Evolutionary conservation across 176 grass and related monocot species (phyloP), one percentile per base, ranked within the genome.

Genomic region (Aechmea fasciata): DNA sequence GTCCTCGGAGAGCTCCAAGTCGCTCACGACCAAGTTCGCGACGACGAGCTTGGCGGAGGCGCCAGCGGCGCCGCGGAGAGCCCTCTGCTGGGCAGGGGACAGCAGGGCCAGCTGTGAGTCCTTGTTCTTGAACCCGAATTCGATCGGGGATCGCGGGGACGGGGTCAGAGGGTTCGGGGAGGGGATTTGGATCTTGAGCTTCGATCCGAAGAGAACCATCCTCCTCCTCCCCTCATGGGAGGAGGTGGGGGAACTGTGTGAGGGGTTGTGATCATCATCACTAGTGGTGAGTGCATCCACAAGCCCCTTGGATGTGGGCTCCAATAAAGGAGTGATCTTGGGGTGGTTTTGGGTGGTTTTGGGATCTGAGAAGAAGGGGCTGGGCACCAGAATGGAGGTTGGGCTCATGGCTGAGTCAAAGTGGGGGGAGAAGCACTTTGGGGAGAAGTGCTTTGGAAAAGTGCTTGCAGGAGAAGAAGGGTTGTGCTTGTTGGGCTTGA

Each of bases 71-170:
- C 69, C 70, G 57, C 72, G 41, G 57, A 80, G 68, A 64, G 87
- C 79, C 2, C 79, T 73, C 67, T 81, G 79, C 67, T 81, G 79
- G 47, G 78, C 69, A 11, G 76, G 87, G 9, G 83, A 80, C 52
- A 85, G 80, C 72, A 90, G 48, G 50, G 87, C 87, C 10, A 90
- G 79, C 71, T 85, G 87, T 24, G 83, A 68, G 11, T 90, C 83
- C 76, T 80, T 70, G 49, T 90, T 90, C 79, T 83, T 90, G 8
- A 90, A 51, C n/a, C 87, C 87, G 54, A 90, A 90, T 64, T 90
- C 87, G 70, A 90, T 85, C n/a, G 87, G 74, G 13, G 74, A 28
- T 55, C 15, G 50, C 23, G 11, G 14, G 14, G 14, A 11, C 51
- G 10, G 6, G 2, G 11, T n/a, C 17, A 3, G 22, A 48, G 25